phyloP scores from a whole-genome alignment of 306 rosid genomes.

The Medicago arabica region DNA sequence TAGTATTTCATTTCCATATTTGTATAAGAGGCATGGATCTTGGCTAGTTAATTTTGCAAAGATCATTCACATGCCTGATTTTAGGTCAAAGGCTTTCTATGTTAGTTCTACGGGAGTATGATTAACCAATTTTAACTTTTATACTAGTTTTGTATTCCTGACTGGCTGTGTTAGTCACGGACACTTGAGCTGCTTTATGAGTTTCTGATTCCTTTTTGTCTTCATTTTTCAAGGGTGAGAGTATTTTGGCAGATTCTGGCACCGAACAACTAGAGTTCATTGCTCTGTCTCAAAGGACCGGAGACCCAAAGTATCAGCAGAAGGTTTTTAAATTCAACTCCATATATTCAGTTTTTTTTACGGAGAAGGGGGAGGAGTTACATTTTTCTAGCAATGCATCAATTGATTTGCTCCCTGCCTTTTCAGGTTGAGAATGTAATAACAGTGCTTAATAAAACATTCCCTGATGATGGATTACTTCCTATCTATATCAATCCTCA shows the following conservation, averaged over 20 bases:
- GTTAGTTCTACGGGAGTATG: conserved; percentile 10
- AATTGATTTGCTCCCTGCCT: conserved; percentile 40
- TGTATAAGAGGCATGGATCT: conserved; percentile 23
- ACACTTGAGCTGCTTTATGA: conserved; percentile 22
- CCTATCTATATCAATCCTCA: conserved; percentile 86
- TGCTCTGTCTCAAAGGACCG: conserved; percentile 96
- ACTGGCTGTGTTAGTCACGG: not conserved
- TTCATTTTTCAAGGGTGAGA: conserved; percentile 74
- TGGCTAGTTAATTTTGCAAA: conserved; percentile 34
- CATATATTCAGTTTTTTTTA: not conserved
- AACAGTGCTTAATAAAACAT: conserved; percentile 66
- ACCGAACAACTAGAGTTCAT: conserved; percentile 98
- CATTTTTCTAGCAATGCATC: conserved; percentile 39
- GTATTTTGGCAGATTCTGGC: conserved; percentile 95
- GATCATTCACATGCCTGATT: conserved; percentile 20
- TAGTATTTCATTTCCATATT: conserved; percentile 15
- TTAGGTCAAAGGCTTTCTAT: conserved; percentile 14
- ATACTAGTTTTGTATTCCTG: conserved; percentile 29
- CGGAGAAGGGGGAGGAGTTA: not conserved
- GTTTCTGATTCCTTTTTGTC: conserved; percentile 43
- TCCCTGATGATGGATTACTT: conserved; percentile 95
- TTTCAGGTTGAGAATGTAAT: conserved; percentile 92
- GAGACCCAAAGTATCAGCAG: conserved; percentile 89
- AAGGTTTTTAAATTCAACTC: conserved; percentile 60
- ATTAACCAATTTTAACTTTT: conserved; percentile 28